Base-by-base conservation (phyloP, 306 rosid genomes). In the Astragalus glycyphyllos region DNA sequence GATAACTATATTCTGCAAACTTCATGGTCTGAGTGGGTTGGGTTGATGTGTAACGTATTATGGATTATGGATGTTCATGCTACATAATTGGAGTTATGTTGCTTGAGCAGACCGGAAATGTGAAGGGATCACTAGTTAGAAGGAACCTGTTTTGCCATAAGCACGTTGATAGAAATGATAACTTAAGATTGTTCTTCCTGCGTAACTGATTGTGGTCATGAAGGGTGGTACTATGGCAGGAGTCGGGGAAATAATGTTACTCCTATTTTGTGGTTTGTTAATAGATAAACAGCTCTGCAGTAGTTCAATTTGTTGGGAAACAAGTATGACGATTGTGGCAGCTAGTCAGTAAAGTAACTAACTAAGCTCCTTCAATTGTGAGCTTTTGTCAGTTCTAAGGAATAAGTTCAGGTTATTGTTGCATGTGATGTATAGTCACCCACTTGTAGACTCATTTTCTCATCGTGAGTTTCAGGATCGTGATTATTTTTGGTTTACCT, bases 81-180 rank as follows among this genome's bases (percentile, higher is more conserved):
- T 63, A 72, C 66, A 51, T 71, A 69, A 62, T 44, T 75, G 91
- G 84, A 79, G 65, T 54, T 64, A 54, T 66, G 64, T 82, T 44
- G 61, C 56, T 70, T 72, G 81, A 71, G 65, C 70, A 17, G 50
- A 49, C 41, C 20, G 47, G 69, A 72, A 60, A 74, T 64, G 68
- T 15, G 11, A 68, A 56, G 45, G 61, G 75, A 51, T 41, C 50
- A 44, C 51, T 73, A 59, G 54, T 46, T 75, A 71, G 73, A 46
- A 37, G 65, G 71, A 51, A 50, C 42, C 48, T 61, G 76, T 50
- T 63, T 63, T 71, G 45, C 54, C 61, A 69, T 80, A 62, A 78
- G 15, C 15, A 29, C 26, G 54, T 69, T 48, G 56, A 32, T 53
- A 64, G 64, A 66, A 76, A 20, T 26, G 29, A 12, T 63, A 16